A percentile compares a stretch with the other conserved stretches of the same genome.
These are phyloP conservation scores for Remersonia thermophila DNA, from an alignment of 2,329 filamentous ascomycete genomes.

Conservation along the genomic window DNA sequence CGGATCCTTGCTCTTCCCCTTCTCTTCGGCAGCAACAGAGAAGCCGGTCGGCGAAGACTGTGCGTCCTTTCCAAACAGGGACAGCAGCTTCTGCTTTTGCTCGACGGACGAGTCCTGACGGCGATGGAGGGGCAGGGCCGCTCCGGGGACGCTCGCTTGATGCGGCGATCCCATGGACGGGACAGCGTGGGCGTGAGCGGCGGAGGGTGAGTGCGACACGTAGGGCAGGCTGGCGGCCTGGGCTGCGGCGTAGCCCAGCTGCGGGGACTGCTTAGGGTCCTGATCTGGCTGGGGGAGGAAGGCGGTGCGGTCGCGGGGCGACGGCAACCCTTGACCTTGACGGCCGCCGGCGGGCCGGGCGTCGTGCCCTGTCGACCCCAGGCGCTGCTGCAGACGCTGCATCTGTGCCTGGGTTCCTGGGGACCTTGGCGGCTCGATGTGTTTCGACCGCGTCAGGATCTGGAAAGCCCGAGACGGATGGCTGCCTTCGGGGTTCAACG, in stretches of 20 bases:
- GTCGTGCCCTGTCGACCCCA: conserved; percentile 15
- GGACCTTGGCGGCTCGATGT: conserved; percentile 11
- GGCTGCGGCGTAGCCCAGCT: conserved; percentile 8
- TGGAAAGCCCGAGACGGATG: conserved; percentile 28
- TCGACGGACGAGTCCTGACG: conserved; percentile 27
- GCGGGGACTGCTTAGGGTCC: conserved; percentile 11
- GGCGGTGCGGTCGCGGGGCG: conserved; percentile 10
- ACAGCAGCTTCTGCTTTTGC: conserved; percentile 39
- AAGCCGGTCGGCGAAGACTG: conserved; percentile 16
- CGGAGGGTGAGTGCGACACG: conserved; percentile 15
- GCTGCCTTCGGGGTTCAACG: conserved; percentile 26
- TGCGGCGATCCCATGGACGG: conserved; percentile 4
- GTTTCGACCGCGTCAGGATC: conserved; percentile 26
- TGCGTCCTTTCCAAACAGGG: conserved; percentile 45
- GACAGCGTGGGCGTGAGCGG: conserved; percentile 7
- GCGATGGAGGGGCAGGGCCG: conserved; percentile 15
- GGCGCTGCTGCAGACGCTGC: conserved; percentile 13
- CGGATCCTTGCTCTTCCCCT: conserved; percentile 10
- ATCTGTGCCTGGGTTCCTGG: conserved; percentile 8
- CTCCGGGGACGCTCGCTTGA: conserved; percentile 12
- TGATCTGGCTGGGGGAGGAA: conserved; percentile 10
- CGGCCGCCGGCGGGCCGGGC: conserved; percentile 5
- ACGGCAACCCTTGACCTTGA: conserved; percentile 12
- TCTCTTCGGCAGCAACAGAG: conserved; percentile 10
- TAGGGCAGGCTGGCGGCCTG: conserved; percentile 12